A percentile compares a stretch with the other conserved stretches of the same genome.
These are phyloP conservation scores for Cordia subcordata DNA, from an alignment of 257 asterid genomes.

Conservation along the genomic window DNA sequence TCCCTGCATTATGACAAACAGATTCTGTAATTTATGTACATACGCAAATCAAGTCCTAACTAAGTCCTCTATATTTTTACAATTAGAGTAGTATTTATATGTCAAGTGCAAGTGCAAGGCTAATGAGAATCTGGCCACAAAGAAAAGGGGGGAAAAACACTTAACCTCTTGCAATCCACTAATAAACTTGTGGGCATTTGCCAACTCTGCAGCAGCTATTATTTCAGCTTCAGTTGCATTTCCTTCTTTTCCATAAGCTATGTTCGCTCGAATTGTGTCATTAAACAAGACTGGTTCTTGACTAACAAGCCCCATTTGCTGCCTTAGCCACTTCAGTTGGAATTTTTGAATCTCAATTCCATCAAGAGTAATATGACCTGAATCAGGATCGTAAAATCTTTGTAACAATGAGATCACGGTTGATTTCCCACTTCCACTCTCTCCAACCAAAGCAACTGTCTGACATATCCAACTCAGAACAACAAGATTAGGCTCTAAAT, in stretches of 20 bases:
- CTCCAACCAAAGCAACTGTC: slow-evolving; percentile 91
- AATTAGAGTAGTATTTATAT: neutral
- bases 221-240: slow-evolving; percentile 78
- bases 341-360: slow-evolving; percentile 71
- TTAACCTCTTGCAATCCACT: slow-evolving; percentile 53
- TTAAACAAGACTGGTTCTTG: slow-evolving; percentile 84
- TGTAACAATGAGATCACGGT: slow-evolving; percentile 70
- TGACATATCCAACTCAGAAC: slow-evolving; percentile 22
- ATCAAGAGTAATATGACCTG: slow-evolving; percentile 66
- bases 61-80: neutral
- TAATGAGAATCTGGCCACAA: neutral
- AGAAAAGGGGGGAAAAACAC: too few relatives aligned
- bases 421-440: slow-evolving; percentile 94
- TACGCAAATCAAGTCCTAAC: neutral
- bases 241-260: slow-evolving; percentile 76
- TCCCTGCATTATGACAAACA: slow-evolving; percentile 35
- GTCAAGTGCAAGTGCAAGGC: neutral
- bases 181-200: slow-evolving; percentile 88
- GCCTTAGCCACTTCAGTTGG: slow-evolving; percentile 78
- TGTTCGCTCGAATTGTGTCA: slow-evolving; percentile 76
- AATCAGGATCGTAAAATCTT: slow-evolving; percentile 76
- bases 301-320: slow-evolving; percentile 92
- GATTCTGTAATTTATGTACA: neutral
- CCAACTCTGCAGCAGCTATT: slow-evolving; percentile 67
- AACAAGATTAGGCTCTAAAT: slow-evolving; percentile 3